Conservation (phyloP, 2,329 filamentous ascomycete species). For the Nigrospora osmanthi region DNA sequence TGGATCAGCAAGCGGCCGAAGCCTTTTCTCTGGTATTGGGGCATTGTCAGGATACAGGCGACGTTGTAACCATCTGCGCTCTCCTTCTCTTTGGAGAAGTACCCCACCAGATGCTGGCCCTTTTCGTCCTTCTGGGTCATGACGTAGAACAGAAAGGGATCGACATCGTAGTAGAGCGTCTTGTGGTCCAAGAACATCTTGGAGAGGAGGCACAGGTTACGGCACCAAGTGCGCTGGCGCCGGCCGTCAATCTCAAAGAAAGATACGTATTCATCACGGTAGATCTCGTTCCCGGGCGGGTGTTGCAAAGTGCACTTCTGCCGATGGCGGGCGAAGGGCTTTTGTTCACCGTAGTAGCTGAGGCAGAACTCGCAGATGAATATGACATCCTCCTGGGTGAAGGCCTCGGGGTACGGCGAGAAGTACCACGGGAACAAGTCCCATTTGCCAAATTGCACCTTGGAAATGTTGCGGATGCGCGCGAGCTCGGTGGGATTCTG, state of each 20-base stretch:
- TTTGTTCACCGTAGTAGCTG: constrained; percentile 77
- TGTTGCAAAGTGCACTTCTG: constrained; percentile 86
- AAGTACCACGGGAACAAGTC: constrained; percentile 99
- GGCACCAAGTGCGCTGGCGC: constrained; percentile 90
- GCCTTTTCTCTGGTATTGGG: constrained; percentile 92
- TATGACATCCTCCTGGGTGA: constrained; percentile 81
- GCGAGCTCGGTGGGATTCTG: constrained; percentile 97
- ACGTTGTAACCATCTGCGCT: constrained; percentile 96
- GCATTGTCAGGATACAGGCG: constrained; percentile 92
- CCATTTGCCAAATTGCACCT: constrained; percentile 85
- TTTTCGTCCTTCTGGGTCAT: constrained; percentile 87
- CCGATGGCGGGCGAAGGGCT: constrained; percentile 78
- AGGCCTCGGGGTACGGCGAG: constrained; percentile 87
- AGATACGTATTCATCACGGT: constrained; percentile 85
- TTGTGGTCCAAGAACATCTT: constrained; percentile 97
- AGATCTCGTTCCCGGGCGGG: constrained; percentile 96
- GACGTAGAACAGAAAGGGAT: constrained; percentile 97
- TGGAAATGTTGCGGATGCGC: constrained; percentile 88
- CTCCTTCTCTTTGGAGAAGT: constrained; percentile 98
- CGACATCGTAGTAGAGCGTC: constrained; percentile 98
- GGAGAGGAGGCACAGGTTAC: constrained; percentile 86
- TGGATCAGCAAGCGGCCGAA: constrained; percentile 91
- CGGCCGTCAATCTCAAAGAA: constrained; percentile 97
- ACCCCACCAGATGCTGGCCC: constrained; percentile 95
- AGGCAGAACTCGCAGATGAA: constrained; percentile 98